phyloP scores from a whole-genome alignment of 805 yeast genomes.

The Sugiyamaella marilandica region DNA sequence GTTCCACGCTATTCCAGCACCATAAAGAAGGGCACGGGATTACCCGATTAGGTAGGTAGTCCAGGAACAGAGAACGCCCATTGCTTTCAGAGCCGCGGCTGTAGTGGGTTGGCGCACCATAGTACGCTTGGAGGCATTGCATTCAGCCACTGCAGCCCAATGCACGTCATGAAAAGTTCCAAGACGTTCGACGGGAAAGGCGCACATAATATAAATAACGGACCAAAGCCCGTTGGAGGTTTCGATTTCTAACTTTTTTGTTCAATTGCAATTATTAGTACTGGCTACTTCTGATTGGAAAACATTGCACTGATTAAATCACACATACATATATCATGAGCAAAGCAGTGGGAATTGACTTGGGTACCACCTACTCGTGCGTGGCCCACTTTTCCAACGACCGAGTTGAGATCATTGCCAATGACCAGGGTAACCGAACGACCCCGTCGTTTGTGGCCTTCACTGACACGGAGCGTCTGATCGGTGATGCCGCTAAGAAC shows the following conservation, averaged over 20 bases:
- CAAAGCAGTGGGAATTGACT: slow-evolving; percentile 74
- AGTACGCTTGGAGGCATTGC: neutral
- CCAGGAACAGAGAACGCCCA: neutral
- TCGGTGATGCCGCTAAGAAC: slow-evolving; percentile 97
- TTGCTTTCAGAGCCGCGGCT: neutral
- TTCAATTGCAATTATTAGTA: neutral
- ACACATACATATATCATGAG: slow-evolving; percentile 36
- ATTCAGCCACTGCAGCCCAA: neutral
- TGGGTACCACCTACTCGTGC: slow-evolving; percentile 97
- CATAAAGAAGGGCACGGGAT: neutral
- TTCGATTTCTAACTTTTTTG: slow-evolving; percentile 1
- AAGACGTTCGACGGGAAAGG: neutral
- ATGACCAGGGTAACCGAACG: slow-evolving; percentile 98
- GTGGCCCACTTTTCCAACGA: slow-evolving; percentile 85
- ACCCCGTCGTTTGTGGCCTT: slow-evolving; percentile 96
- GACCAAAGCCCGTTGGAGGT: neutral
- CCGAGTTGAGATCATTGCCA: slow-evolving; percentile 91
- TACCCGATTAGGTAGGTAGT: neutral
- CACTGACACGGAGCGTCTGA: slow-evolving; percentile 90
- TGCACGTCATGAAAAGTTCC: slow-evolving; percentile 1
- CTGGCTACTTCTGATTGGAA: neutral
- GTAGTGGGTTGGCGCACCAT: neutral
- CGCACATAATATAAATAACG: slow-evolving; percentile 2
- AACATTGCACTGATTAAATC: neutral
- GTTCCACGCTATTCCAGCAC: neutral